Percentiles rank a stretch among this genome's conserved stretches.
Conservation (phyloP, 2,329 filamentous ascomycete species). For the Calonectria henricotiae region DNA sequence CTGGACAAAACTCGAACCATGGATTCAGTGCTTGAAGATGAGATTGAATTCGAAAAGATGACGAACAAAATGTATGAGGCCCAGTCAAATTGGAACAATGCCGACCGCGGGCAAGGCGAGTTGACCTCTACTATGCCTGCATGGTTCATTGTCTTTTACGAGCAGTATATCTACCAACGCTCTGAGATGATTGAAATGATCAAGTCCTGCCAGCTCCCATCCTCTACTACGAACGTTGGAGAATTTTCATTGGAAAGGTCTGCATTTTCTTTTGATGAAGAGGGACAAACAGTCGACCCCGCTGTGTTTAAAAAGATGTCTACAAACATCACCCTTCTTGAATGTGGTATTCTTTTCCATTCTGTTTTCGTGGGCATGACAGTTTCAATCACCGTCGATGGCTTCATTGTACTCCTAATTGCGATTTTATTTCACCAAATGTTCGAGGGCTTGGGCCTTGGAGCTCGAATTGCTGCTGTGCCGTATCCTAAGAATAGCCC, state of each 20-base stretch:
- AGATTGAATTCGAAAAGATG: slow-evolving; percentile 60
- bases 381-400: slow-evolving; percentile 78
- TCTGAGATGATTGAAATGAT: slow-evolving; percentile 73
- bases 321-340: slow-evolving; percentile 82
- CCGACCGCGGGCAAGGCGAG: slow-evolving; percentile 52
- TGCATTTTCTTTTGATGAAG: slow-evolving; percentile 61
- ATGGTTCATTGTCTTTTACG: slow-evolving; percentile 77
- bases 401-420: slow-evolving; percentile 77
- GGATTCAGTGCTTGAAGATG: slow-evolving; percentile 1
- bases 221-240: slow-evolving; percentile 51
- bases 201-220: slow-evolving; percentile 52
- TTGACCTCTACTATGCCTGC: slow-evolving; percentile 67
- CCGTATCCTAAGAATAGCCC: slow-evolving; percentile 71
- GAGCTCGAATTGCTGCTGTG: slow-evolving; percentile 79
- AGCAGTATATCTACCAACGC: slow-evolving; percentile 75
- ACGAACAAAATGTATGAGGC: slow-evolving; percentile 60
- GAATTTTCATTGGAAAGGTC: slow-evolving; percentile 52
- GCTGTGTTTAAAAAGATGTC: slow-evolving; percentile 74
- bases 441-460: slow-evolving; percentile 79
- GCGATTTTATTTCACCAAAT: slow-evolving; percentile 83
- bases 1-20: slow-evolving; percentile 1
- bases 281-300: slow-evolving; percentile 64
- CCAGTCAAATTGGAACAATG: slow-evolving; percentile 47
- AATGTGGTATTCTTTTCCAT: slow-evolving; percentile 86
- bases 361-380: slow-evolving; percentile 85